phyloP scores from a whole-genome alignment of 495 filamentous ascomycete genomes.

The Corynascus novoguineensis region DNA sequence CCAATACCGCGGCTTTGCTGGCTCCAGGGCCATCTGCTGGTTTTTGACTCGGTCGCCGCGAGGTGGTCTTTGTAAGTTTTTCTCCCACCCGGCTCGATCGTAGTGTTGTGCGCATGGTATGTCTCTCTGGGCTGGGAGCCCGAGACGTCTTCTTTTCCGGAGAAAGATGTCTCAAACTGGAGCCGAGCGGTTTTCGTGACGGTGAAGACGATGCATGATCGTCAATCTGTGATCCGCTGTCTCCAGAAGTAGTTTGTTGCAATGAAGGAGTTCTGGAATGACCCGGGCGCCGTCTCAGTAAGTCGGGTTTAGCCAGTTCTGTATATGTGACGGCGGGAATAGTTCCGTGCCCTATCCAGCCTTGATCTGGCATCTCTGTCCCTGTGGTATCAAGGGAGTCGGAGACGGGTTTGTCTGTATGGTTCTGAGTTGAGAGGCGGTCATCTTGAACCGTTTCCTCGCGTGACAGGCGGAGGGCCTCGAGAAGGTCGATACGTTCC shows the following conservation, averaged over 20 bases:
- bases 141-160: constrained; percentile 48
- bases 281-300: constrained; percentile 55
- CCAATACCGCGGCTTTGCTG: constrained; percentile 81
- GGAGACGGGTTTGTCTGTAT: constrained; percentile 5
- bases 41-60: constrained; percentile 30
- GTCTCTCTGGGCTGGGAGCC: constrained; percentile 76
- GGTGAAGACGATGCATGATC: constrained; percentile 32
- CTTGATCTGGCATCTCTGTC: constrained; percentile 35
- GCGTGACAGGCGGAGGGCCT: constrained; percentile 72
- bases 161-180: constrained; percentile 19
- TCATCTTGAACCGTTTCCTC: constrained; percentile 48
- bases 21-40: constrained; percentile 48
- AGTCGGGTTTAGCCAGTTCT: constrained; percentile 65
- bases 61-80: constrained; percentile 51
- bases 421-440: constrained; percentile 8
- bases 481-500: constrained; percentile 83
- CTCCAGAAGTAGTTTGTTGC: constrained; percentile 38
- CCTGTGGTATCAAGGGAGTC: constrained; percentile 27
- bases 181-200: constrained; percentile 21
- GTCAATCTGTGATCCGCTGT: constrained; percentile 5
- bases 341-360: constrained; percentile 73
- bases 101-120: constrained; percentile 78
- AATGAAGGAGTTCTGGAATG: constrained; percentile 45
- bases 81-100: constrained; percentile 55
- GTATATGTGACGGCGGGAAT: constrained; percentile 73